Evolutionary conservation across 2,329 filamentous ascomycete species (phyloP).

Genomic region (Hymenoscyphus repandus): DNA sequence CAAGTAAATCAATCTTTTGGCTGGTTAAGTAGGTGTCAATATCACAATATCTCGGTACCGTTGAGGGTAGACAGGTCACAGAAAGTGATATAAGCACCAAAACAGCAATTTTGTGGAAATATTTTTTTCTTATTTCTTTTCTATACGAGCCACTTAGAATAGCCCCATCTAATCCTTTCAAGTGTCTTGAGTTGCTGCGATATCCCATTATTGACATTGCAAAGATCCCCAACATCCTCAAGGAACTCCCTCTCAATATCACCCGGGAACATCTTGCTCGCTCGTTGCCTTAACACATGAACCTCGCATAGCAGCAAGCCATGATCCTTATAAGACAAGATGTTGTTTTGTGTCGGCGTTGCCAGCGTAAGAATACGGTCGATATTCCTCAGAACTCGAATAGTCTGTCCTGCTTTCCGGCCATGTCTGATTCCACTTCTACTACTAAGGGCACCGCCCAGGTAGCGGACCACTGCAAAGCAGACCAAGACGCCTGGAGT

Average conservation of each 20-base stretch:
- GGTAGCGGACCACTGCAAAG: slow-evolving; percentile 67
- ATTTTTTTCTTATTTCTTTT: neutral
- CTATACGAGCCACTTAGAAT: slow-evolving; percentile 64
- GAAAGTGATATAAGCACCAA: too few species aligned
- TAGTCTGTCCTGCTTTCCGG: slow-evolving; percentile 61
- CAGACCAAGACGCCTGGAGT: slow-evolving; percentile 90
- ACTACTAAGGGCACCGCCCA: slow-evolving; percentile 63
- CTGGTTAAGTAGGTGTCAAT: too few species aligned
- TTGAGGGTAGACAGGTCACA: too few species aligned
- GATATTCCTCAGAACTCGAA: slow-evolving; percentile 80
- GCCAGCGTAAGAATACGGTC: slow-evolving; percentile 72
- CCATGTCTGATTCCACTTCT: slow-evolving; percentile 62
- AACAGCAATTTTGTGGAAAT: too few species aligned
- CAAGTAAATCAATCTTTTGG: too few species aligned
- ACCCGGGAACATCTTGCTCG: slow-evolving; percentile 62
- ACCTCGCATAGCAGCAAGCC: slow-evolving; percentile 86
- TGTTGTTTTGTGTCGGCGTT: slow-evolving; percentile 63
- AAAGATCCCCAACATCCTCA: slow-evolving; percentile 80
- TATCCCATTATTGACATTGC: slow-evolving; percentile 73
- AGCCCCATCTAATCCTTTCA: slow-evolving; percentile 84
- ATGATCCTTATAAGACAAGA: slow-evolving; percentile 87
- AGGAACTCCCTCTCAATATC: slow-evolving; percentile 79
- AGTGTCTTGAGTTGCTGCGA: slow-evolving; percentile 73
- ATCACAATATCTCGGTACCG: too few species aligned
- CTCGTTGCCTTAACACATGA: slow-evolving; percentile 70